Evolutionary conservation across 2,329 filamentous ascomycete genomes (phyloP).

Genomic region (Paraphaeosphaeria sporulosa): DNA sequence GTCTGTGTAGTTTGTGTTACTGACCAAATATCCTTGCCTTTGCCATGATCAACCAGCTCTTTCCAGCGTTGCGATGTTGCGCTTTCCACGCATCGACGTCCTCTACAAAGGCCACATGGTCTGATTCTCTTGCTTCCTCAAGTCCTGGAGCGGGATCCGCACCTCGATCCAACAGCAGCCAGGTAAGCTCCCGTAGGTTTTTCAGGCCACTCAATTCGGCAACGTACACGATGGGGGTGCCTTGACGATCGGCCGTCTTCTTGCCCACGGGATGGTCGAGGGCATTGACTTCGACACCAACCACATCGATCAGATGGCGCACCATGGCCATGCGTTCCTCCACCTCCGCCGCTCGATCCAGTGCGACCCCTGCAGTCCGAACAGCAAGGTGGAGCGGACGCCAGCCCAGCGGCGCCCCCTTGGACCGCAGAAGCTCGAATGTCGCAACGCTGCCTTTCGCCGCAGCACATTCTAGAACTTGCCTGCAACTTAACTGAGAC

Average conservation of each 20-base stretch:
- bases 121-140: not conserved
- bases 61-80: not conserved
- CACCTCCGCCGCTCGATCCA: not conserved
- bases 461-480: slow-evolving; percentile 13
- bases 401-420: slow-evolving; percentile 16
- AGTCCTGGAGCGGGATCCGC: slow-evolving; percentile 13
- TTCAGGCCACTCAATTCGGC: not conserved
- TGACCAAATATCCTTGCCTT: no score
- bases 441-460: slow-evolving; percentile 4
- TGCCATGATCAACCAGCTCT: no score
- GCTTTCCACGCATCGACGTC: slow-evolving; percentile 15
- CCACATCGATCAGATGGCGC: slow-evolving; percentile 15
- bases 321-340: slow-evolving; percentile 16
- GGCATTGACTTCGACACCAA: slow-evolving; percentile 17
- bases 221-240: slow-evolving; percentile 17
- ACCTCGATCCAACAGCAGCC: slow-evolving; percentile 17
- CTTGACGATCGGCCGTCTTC: not conserved
- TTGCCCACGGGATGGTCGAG: slow-evolving; percentile 12
- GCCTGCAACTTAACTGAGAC: not conserved
- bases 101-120: slow-evolving; percentile 1
- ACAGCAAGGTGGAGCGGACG: slow-evolving; percentile 15
- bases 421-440: slow-evolving; percentile 15
- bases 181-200: slow-evolving; percentile 9
- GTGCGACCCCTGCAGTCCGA: not conserved
- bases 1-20: no score